Conservation (phyloP, 345 rosid species). For the Syzygium jambos region DNA sequence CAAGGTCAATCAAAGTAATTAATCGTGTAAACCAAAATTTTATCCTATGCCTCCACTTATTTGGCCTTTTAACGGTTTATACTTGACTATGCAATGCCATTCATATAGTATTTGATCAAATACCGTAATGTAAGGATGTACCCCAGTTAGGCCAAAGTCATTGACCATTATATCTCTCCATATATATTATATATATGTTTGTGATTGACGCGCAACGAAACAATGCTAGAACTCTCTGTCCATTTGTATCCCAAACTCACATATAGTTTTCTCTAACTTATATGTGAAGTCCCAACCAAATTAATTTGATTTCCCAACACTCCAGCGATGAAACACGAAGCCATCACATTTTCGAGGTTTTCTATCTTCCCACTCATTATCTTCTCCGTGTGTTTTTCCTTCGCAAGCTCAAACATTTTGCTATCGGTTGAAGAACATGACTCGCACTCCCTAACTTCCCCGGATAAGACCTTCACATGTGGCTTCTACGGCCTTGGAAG, state of each 20-base stretch:
- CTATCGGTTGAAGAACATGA: constrained; percentile 14
- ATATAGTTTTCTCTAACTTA: too few species aligned
- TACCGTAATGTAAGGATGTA: neutral
- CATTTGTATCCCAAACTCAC: too few species aligned
- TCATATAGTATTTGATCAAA: neutral
- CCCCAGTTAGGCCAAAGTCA: neutral
- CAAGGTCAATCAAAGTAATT: neutral
- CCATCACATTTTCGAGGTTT: neutral
- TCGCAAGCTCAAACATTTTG: constrained; percentile 5
- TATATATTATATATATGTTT: neutral
- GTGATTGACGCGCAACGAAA: too few species aligned
- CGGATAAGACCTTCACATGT: constrained; percentile 25
- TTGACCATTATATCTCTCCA: neutral
- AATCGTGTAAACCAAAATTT: neutral
- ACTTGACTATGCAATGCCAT: neutral
- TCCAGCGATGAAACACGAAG: neutral
- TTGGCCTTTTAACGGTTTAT: neutral
- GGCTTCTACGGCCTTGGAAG: constrained; percentile 29
- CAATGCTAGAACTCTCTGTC: too few species aligned
- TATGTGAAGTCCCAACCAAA: too few species aligned
- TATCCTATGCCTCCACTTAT: neutral
- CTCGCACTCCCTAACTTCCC: constrained; percentile 15
- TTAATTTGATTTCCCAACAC: too few species aligned
- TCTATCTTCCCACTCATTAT: neutral
- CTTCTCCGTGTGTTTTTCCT: neutral